Base-by-base conservation (phyloP, 2,329 filamentous ascomycete genomes). In the Aspergillus jensenii region DNA sequence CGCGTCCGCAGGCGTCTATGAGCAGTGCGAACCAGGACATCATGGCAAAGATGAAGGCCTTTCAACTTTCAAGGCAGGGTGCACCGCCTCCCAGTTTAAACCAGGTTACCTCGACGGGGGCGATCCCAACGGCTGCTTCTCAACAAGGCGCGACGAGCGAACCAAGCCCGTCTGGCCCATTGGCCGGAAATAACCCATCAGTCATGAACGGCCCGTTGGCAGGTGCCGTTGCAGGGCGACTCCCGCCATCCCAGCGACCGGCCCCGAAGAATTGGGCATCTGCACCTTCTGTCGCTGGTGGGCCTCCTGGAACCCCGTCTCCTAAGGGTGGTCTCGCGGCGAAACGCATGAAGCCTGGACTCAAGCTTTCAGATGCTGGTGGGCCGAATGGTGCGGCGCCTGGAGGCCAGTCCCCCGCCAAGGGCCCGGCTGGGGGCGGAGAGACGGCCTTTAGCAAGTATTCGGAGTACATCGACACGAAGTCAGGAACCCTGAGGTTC, bases 401-500 rank as follows among this genome's bases (percentile, higher is more conserved):
- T 25, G 76, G 80, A 31, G 71, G 66, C 48, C 66, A 68, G 62
- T 66, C 74, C 12, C 57, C 65, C 14, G 68, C 66, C 52, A 55
- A 59, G 58, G 54, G 67, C 55, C 17, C 63, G 53, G 41, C 72
- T 51, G 75, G 77, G 15, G 80, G 80, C 4, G 35, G 72, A 50
- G 76, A 78, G 23, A 81, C 81, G 6, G 76, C 82, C 52, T 83
- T 91, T 73, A 86, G 84, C 68, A 88, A 88, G 68, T 90, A 88
- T 67, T 81, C 87, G 33, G 88, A 97, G 62, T 95, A 90, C 69
- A 90, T 99, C 59, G 93, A 99, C 71, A 89, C 91, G 0, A 90
- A 97, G 69, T 91, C 91, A 51, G 95, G 95, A 11, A 96, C 90
- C 66, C 81, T 99, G 62, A 96, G 88, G 8, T 99, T 99, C 76